phyloP scores from a whole-genome alignment of 1,139 yeast genomes.

The Diutina scorzettiae region DNA sequence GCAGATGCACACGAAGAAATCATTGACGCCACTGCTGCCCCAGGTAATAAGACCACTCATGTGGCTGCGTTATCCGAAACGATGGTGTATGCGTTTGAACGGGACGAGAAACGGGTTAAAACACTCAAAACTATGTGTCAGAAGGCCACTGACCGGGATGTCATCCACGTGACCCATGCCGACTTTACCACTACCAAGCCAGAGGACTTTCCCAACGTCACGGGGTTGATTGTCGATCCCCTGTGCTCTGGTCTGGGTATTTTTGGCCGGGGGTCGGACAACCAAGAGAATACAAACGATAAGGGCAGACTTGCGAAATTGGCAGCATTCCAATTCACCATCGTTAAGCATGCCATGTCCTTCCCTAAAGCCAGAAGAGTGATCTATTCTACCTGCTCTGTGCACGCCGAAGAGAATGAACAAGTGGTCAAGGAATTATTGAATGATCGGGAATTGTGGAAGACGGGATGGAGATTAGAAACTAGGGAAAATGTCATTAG shows the following conservation, averaged over 20 bases:
- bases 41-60: conserved; percentile 96
- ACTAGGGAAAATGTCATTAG: conserved; percentile 57
- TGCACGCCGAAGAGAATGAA: conserved; percentile 90
- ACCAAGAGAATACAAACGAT: conserved; percentile 27
- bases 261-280: conserved; percentile 60
- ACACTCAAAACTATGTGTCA: conserved; percentile 69
- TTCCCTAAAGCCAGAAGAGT: conserved; percentile 69
- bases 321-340: conserved; percentile 75
- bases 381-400: conserved; percentile 93
- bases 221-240: conserved; percentile 87
- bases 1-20: conserved; percentile 43
- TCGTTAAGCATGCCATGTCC: conserved; percentile 76
- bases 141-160: conserved; percentile 46
- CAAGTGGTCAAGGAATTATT: conserved; percentile 73
- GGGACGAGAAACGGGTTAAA: conserved; percentile 62
- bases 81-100: conserved; percentile 73
- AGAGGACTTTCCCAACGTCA: conserved; percentile 46
- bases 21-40: conserved; percentile 95
- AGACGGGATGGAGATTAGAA: conserved; percentile 68
- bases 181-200: conserved; percentile 74
- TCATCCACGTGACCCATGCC: conserved; percentile 62
- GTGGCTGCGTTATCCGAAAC: conserved; percentile 47
- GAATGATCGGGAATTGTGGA: conserved; percentile 45
- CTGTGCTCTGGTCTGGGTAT: conserved; percentile 98
- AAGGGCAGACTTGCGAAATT: conserved; percentile 55